phyloP scores from a whole-genome alignment of 495 filamentous ascomycete genomes.

The Darksidea phi region DNA sequence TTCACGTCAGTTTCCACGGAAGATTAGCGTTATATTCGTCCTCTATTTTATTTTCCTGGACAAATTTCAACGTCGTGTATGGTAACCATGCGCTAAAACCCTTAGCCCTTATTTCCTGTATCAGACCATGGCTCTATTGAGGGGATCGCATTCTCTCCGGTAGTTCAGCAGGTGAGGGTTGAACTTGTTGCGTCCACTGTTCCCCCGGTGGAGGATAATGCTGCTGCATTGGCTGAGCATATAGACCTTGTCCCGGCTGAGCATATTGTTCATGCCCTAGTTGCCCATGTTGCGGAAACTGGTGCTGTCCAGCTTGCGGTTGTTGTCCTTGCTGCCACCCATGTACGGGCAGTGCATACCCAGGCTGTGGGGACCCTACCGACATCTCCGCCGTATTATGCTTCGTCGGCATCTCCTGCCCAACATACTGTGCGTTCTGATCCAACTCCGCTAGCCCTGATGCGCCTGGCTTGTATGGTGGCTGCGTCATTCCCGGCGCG shows the following conservation, averaged over 20 bases:
- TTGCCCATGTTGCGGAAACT: neutral
- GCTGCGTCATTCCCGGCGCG: neutral
- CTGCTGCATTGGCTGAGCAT: neutral
- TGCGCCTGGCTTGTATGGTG: neutral
- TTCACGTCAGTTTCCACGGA: too few species aligned
- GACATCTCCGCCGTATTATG: conserved; percentile 11
- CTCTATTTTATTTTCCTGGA: too few species aligned
- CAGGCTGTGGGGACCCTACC: neutral
- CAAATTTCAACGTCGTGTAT: too few species aligned
- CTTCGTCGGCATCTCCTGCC: conserved; percentile 4
- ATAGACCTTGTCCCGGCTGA: neutral
- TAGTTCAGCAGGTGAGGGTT: neutral
- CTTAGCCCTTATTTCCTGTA: too few species aligned
- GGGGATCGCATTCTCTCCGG: neutral
- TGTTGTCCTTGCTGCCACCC: neutral
- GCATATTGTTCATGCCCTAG: neutral
- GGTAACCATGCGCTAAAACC: too few species aligned
- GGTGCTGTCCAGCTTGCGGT: neutral
- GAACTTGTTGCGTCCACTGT: neutral
- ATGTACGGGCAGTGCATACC: neutral
- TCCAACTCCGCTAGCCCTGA: neutral
- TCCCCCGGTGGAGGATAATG: neutral
- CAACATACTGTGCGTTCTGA: neutral
- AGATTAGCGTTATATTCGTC: too few species aligned
- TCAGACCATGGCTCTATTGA: too few species aligned